Base-by-base conservation (phyloP, 1,284 basidiomycete genomes). In the Malassezia vespertilionis region DNA sequence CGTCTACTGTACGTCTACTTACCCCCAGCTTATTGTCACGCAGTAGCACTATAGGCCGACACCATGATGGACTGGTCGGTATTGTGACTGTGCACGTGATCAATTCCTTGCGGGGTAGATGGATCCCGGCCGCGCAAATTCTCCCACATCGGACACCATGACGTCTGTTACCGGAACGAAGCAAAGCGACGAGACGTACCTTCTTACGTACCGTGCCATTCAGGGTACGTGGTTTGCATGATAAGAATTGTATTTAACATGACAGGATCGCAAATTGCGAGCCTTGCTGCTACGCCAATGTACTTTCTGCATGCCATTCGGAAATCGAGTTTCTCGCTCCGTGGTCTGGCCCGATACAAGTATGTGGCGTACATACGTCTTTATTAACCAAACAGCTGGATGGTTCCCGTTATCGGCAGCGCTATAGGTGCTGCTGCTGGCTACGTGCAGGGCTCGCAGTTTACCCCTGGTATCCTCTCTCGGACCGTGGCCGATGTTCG, bases 241-340 rank as follows among this genome's bases (percentile, higher is more conserved):
- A 21, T 8, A 18, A 1, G 17, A 30, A 7, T 14, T n/a, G 20
- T 11, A 24, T 49, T 3, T 33, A 17, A 27, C 14, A 5, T 1
- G 2, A 11, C 33, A 34, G 63, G 63, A 11, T 34, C 53, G 2
- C 63, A 68, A 37, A 45, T 53, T 24, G 63, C 58, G 1, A 56
- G 61, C 43, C 44, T 68, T 10, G 55, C 56, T 2, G 65, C 61
- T 1, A 66, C 62, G 3, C 65, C 65, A 1, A 18, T 65, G 10
- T 68, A 63, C 45, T 31, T 60, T 0, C 9, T 68, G 3, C 47
- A 56, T 17, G 30, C 54, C 1, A 11, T 60, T 0, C 55, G 65
- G 8, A 54, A 55, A 2, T 47, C 60, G 1, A 52, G 55, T 4
- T 66, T 66, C 24, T 38, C 44, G 0, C 33, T 68, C 1, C 55